phyloP scores from a whole-genome alignment of 257 asterid genomes.

The Henckelia pumila region DNA sequence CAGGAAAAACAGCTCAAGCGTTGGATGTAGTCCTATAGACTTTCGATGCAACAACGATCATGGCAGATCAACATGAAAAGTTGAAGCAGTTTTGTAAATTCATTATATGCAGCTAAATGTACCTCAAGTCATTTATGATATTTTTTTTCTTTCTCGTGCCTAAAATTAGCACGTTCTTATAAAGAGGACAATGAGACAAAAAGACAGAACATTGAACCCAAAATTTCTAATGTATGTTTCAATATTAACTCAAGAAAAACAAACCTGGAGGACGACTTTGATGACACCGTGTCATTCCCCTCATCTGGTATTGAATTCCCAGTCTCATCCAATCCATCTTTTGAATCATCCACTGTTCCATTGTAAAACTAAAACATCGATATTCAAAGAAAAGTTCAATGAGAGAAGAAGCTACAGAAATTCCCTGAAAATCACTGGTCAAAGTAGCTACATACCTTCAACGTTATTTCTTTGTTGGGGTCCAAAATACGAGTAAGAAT shows the following conservation, averaged over 20 bases:
- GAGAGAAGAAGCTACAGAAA: conserved; percentile 17
- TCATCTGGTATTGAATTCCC: conserved; percentile 28
- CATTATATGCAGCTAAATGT: background rate
- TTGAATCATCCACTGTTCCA: conserved; percentile 46
- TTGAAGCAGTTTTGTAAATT: background rate
- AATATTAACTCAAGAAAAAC: conserved; percentile 24
- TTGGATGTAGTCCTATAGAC: background rate
- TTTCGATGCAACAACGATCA: background rate
- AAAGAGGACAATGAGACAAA: background rate
- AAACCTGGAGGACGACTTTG: conserved; percentile 49
- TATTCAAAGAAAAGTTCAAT: conserved; percentile 22
- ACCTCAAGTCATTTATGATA: background rate
- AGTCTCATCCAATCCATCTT: conserved; percentile 29
- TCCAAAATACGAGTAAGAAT: conserved; percentile 78
- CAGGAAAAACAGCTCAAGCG: background rate
- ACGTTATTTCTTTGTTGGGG: conserved; percentile 70
- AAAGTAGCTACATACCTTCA: conserved; percentile 46
- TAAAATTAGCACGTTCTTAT: background rate
- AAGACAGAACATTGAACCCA: background rate
- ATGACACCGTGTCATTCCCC: conserved; percentile 28
- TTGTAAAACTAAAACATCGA: conserved; percentile 47
- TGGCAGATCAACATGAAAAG: background rate
- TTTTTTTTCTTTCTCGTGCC: background rate
- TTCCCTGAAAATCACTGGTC: conserved; percentile 1
- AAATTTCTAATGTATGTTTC: background rate